A percentile compares a stretch with the other conserved stretches of the same genome.
Conservation (phyloP, 345 rosid species). For the Jatropha curcas region DNA sequence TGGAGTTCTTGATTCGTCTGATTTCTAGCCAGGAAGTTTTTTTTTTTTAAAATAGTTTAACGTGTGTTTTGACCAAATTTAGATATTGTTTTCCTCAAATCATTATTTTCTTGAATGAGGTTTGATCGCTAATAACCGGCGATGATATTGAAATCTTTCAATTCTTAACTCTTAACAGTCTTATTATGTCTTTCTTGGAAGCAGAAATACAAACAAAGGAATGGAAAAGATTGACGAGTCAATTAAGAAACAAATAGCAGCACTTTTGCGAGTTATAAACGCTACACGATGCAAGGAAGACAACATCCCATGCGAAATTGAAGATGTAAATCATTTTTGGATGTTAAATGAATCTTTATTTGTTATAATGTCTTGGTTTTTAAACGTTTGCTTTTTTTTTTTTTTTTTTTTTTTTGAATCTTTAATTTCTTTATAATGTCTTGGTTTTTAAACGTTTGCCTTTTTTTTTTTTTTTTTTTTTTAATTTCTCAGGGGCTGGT, state of each 20-base stretch:
- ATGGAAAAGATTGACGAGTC: constrained; percentile 44
- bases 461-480: too few species aligned
- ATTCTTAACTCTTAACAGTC: background rate
- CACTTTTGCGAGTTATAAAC: constrained; percentile 45
- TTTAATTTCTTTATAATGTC: too few species aligned
- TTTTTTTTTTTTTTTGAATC: too few species aligned
- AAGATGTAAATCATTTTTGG: constrained; percentile 23
- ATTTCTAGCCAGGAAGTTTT: background rate
- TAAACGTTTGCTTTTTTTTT: too few species aligned
- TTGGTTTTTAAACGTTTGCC: too few species aligned
- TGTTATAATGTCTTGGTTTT: background rate
- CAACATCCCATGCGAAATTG: constrained; percentile 28
- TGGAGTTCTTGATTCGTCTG: background rate
- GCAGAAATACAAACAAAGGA: background rate
- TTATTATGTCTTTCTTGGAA: constrained; percentile 4
- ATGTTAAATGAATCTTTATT: background rate
- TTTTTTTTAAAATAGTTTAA: too few species aligned
- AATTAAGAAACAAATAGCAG: constrained; percentile 43
- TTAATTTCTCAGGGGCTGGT: too few species aligned
- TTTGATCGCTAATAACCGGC: too few species aligned
- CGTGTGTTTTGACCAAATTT: too few species aligned
- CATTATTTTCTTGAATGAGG: too few species aligned
- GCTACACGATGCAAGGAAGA: constrained; percentile 37
- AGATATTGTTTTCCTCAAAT: too few species aligned
- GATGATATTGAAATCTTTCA: too few species aligned